Percentiles rank a stretch among this genome's conserved stretches.
These are phyloP conservation scores for Syncephalastrum contaminatum DNA, from an alignment of 371 early-diverging fungal species.

Conservation along the genomic window DNA sequence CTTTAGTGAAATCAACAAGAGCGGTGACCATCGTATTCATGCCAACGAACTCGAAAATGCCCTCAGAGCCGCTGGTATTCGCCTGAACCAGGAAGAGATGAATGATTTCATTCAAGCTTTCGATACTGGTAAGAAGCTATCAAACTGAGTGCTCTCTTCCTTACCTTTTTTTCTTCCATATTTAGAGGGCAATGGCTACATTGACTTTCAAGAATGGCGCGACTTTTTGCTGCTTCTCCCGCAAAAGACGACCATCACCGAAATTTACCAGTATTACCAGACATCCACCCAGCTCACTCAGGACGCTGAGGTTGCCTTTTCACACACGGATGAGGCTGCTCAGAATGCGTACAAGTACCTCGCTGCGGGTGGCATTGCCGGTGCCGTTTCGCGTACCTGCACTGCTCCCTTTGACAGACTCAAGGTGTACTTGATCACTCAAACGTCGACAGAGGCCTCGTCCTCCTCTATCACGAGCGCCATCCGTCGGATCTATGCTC, in stretches of 20 bases:
- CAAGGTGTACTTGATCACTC: conserved; percentile 74
- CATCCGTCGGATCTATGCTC: conserved; percentile 54
- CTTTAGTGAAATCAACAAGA: conserved; percentile 67
- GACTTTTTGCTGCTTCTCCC: conserved; percentile 65
- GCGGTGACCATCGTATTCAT: conserved; percentile 61
- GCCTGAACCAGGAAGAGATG: conserved; percentile 62
- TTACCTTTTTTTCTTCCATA: background rate
- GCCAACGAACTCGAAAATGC: conserved; percentile 56
- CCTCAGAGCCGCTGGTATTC: conserved; percentile 61
- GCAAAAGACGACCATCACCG: conserved; percentile 43
- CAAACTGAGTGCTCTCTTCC: background rate
- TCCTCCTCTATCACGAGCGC: conserved; percentile 32
- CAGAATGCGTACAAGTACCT: conserved; percentile 60
- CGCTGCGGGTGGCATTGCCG: conserved; percentile 74
- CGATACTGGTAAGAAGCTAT: conserved; percentile 50
- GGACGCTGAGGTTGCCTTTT: conserved; percentile 62
- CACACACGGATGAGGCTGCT: conserved; percentile 46
- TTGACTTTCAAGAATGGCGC: conserved; percentile 75
- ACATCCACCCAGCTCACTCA: conserved; percentile 57
- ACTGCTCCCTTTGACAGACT: conserved; percentile 85
- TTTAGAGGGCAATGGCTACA: conserved; percentile 63
- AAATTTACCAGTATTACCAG: conserved; percentile 65
- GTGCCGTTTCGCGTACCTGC: conserved; percentile 74
- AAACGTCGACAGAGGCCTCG: conserved; percentile 22
- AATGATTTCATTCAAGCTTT: conserved; percentile 64